phyloP scores from a whole-genome alignment of 2,329 filamentous ascomycete genomes.

The Xylariales sp. region DNA sequence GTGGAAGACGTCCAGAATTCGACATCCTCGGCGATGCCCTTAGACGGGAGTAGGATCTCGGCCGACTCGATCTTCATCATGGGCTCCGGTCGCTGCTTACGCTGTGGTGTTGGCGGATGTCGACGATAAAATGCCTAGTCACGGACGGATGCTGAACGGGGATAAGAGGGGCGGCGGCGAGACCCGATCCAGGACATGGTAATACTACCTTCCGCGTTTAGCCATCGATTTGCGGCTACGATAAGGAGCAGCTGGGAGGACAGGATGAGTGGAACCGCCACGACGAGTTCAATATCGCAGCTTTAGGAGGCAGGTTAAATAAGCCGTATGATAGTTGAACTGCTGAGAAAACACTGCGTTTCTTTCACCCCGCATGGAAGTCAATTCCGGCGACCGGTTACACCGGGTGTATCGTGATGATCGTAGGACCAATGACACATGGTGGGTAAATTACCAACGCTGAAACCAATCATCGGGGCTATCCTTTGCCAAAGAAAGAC shows the following conservation, averaged over 20 bases:
- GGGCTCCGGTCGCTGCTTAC: conserved; percentile 15
- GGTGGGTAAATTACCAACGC: no score
- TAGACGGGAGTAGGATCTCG: conserved; percentile 38
- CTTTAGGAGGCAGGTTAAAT: no score
- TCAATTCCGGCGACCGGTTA: no score
- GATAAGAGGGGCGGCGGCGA: conserved; percentile 15
- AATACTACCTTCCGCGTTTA: conserved; percentile 31
- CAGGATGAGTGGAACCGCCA: no score
- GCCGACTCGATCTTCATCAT: conserved; percentile 36
- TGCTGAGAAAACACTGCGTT: no score
- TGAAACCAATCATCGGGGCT: no score
- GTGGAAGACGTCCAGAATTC: conserved; percentile 38
- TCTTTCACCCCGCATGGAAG: no score
- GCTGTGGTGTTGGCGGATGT: conserved; percentile 22
- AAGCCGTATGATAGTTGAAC: no score
- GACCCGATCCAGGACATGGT: background rate
- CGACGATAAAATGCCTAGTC: conserved; percentile 11
- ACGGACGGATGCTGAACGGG: background rate
- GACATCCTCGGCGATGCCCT: conserved; percentile 38
- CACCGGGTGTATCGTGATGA: no score
- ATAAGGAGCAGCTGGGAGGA: background rate
- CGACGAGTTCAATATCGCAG: no score
- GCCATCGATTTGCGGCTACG: conserved; percentile 9
- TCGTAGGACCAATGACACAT: no score
- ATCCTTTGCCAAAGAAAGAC: no score